phyloP scores from a whole-genome alignment of 805 yeast species.

The Clavispora asparagi region DNA sequence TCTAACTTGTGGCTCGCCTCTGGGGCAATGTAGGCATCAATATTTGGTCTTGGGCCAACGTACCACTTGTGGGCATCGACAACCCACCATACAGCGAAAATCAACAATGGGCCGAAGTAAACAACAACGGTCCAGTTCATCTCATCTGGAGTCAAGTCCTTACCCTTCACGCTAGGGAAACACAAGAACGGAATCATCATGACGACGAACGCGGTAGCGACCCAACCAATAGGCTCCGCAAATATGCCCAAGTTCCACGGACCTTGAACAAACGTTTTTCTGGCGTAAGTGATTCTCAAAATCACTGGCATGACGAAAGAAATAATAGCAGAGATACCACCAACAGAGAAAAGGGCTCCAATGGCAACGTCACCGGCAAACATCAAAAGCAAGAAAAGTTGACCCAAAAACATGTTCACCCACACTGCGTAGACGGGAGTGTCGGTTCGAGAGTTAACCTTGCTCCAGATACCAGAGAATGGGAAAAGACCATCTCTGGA shows the following conservation, averaged over 20 bases:
- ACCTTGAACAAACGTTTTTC: conserved; percentile 51
- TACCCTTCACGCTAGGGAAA: conserved; percentile 43
- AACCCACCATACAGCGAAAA: conserved; percentile 46
- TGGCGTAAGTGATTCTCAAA: conserved; percentile 51
- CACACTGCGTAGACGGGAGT: conserved; percentile 67
- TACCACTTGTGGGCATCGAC: conserved; percentile 56
- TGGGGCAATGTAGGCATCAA: conserved; percentile 11
- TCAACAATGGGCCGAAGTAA: conserved; percentile 53
- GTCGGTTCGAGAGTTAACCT: conserved; percentile 45
- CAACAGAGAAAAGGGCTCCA: conserved; percentile 67
- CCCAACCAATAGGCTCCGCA: conserved; percentile 43
- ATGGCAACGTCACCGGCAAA: conserved; percentile 64
- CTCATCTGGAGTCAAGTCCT: conserved; percentile 29
- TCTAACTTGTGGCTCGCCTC: neutral
- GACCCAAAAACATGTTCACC: conserved; percentile 51
- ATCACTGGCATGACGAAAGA: conserved; percentile 63
- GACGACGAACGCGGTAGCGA: conserved; percentile 45
- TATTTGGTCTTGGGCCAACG: conserved; percentile 54
- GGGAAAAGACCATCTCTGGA: conserved; percentile 69
- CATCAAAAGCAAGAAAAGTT: conserved; percentile 49
- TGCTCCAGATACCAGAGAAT: conserved; percentile 42
- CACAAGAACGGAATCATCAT: conserved; percentile 58
- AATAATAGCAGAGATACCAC: conserved; percentile 63
- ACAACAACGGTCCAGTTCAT: conserved; percentile 62
- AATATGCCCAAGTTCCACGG: conserved; percentile 61